These are phyloP conservation scores for Aspergillus glaucus DNA, from an alignment of 2,329 filamentous ascomycete species.

Conservation along the genomic window DNA sequence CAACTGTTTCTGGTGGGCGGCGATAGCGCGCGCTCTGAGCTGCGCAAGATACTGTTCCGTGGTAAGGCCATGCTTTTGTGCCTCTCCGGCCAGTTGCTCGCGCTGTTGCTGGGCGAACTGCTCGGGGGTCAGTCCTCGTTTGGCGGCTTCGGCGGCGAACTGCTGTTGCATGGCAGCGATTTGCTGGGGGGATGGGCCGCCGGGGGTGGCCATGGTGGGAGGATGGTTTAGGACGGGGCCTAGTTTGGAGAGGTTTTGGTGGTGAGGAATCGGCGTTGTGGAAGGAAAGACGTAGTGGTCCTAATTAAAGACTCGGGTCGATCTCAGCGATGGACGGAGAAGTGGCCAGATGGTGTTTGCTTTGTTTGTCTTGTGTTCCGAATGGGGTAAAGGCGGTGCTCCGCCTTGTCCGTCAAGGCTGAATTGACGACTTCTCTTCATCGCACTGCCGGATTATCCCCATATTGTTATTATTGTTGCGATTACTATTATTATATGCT, in stretches of 20 bases:
- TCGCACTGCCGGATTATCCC: not conserved
- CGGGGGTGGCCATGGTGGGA: constrained; percentile 31
- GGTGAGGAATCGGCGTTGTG: constrained; percentile 6
- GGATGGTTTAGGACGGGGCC: not conserved
- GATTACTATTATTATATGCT: not conserved
- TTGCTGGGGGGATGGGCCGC: constrained; percentile 69
- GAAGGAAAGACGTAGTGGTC: constrained; percentile 1
- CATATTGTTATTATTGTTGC: not conserved
- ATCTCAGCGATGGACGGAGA: not conserved
- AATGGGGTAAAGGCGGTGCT: constrained; percentile 8
- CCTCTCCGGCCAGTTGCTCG: constrained; percentile 40
- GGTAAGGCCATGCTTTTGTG: constrained; percentile 47
- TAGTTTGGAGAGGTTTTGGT: constrained; percentile 1
- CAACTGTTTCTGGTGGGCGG: constrained; percentile 35
- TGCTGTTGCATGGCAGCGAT: constrained; percentile 77
- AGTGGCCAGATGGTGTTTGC: constrained; percentile 5
- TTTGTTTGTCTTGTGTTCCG: not conserved
- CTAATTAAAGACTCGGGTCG: not conserved
- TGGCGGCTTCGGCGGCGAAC: constrained; percentile 73
- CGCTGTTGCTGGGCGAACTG: constrained; percentile 66
- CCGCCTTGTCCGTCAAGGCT: not conserved
- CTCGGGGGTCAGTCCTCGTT: constrained; percentile 75
- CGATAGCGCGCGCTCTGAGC: constrained; percentile 42
- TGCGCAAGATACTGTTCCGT: constrained; percentile 45
- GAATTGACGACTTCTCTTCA: not conserved